Evolutionary conservation across 176 grass and related monocot species (phyloP), one percentile per base, ranked within the genome.

Genomic region (Phyllostachys edulis): DNA sequence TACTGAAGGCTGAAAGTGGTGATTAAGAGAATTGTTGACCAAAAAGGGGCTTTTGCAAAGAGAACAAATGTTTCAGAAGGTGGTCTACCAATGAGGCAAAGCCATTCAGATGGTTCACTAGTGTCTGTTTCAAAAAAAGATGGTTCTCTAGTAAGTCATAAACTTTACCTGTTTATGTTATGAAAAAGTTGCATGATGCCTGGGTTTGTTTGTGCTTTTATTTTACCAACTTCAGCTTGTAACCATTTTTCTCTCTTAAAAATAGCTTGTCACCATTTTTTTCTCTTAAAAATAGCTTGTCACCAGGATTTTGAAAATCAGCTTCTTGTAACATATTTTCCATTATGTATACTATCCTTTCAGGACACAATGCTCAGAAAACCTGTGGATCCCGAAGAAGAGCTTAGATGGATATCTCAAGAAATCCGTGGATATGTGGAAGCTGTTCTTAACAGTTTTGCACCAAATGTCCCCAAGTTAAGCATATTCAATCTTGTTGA

Each of bases 351-450:
- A 29, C 29, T 73, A 69, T 67, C 59, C 52, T 44, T 74, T 20
- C 36, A 97, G 94, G 92, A 94, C 52, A 89, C 83, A 38, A 77
- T 87, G 77, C 79, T 80, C 38, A 92, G 84, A 85, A 94, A 87
- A 64, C 92, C 92, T 80, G 86, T 87, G 36, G 88, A 97, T 87
- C 94, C 88, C 64, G 94, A 97, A 85, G 92, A 97, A 97, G 94
- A 97, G 74, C 94, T 97, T 82, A 86, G 86, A 81, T 97, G 92
- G 92, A 94, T 94, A 87, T 92, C 94, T 82, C 92, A 97, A 86
- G 94, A 97, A 92, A 90, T 94, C 57, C 90, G 92, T 67, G 92
- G 92, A 23, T 94, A 97, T 78, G 88, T 94, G 51, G 92, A 97
- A 75, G 86, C 84, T 77, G 92, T 94, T 60, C 89, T 97, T 55